Base-by-base conservation (phyloP, 345 rosid genomes). In the Eutrema japonicum region DNA sequence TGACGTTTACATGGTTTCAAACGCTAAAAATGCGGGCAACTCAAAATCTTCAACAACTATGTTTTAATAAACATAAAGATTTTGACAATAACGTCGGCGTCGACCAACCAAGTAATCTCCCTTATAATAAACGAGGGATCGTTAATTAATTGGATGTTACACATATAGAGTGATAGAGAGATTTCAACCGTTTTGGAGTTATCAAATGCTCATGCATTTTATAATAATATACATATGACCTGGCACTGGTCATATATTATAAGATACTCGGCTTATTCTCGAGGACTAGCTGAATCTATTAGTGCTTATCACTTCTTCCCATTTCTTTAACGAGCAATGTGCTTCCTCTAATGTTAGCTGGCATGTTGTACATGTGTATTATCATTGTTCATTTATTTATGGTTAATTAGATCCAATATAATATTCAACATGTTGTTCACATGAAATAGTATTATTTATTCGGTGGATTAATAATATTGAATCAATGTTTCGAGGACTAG, bases 131-230 rank as follows among this genome's bases (percentile, higher is more conserved):
- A 66, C 78, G 48, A 74, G 61, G 29, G 32, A 66, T 18, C 22
- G 52, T 45, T 55, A 14, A 50, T 49, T 54, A 45, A 26, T 29
- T 68, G 56, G 62, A 26, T 60, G 49, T 16, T 37, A 8, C 30
- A 13, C 41, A 18, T 64, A 14, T 52, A 10, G 40, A 36, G 60
- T 67, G 60, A 43, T 26, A 43, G 35, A 60, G 69, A 68, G 46
- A 9, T 68, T n/a, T 11, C 64, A 75, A 68, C 74, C 49, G 50
- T 35, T 75, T 51, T 50, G 33, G 45, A 75, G 43, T 65, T 12
- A 60, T 60, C 49, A 68, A 75, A 60, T 52, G 70, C 43, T 35
- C 79, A 75, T 75, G 79, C 69, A 52, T 14, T 43, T 74, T 59
- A 49, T 49, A 68, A 50, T 33, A 42, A 9, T 40, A 37, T 41